A percentile compares a stretch with the other conserved stretches of the same genome.
Conservation (phyloP, 2,329 filamentous ascomycete genomes). For the Trichophyton simii region DNA sequence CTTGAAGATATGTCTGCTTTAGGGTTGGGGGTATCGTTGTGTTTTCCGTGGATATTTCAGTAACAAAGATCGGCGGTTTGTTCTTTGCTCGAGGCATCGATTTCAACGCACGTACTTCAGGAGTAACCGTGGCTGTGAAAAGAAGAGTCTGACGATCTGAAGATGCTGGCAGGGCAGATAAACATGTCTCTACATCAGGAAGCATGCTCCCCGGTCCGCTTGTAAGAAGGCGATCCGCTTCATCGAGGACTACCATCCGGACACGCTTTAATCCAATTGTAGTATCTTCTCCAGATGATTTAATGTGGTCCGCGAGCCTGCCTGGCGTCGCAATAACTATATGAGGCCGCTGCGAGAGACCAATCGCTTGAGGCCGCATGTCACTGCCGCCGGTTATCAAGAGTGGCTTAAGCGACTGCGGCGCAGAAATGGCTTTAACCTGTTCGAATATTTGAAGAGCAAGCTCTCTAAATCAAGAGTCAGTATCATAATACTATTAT, state of each 20-base stretch:
- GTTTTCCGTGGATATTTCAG: conserved; percentile 60
- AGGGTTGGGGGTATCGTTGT: conserved; percentile 69
- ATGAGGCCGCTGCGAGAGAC: conserved; percentile 69
- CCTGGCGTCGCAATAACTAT: conserved; percentile 91
- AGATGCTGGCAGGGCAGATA: conserved; percentile 66
- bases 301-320: conserved; percentile 83
- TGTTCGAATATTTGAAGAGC: conserved; percentile 95
- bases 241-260: conserved; percentile 81
- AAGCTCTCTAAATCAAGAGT: conserved; percentile 50
- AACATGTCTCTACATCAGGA: conserved; percentile 81
- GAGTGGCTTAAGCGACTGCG: conserved; percentile 73
- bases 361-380: conserved; percentile 81
- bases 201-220: conserved; percentile 73
- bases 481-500: conserved; percentile 2
- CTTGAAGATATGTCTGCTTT: conserved; percentile 71
- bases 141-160: conserved; percentile 77
- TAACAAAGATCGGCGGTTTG: conserved; percentile 70
- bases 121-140: conserved; percentile 91
- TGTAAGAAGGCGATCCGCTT: conserved; percentile 78
- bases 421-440: conserved; percentile 80
- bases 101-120: conserved; percentile 79
- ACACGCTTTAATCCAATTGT: conserved; percentile 67
- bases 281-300: conserved; percentile 81
- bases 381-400: conserved; percentile 89
- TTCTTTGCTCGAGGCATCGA: conserved; percentile 56